phyloP scores from a whole-genome alignment of 2,329 filamentous ascomycete genomes.

The Cadophora malorum region DNA sequence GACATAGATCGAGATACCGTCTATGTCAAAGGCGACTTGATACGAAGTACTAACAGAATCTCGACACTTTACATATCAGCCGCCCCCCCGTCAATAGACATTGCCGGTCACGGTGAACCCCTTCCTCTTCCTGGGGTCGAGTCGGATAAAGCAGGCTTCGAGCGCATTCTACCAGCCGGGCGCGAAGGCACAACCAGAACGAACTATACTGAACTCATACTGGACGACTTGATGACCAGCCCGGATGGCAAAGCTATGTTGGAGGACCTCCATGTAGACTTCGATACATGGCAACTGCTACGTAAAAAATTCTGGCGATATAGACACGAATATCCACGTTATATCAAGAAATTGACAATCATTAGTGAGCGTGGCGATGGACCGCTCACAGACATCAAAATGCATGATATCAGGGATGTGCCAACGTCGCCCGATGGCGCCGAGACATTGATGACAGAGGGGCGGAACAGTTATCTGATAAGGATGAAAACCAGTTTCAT shows the following conservation, averaged over 20 bases:
- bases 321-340: no score
- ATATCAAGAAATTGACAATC: no score
- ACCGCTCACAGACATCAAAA: background rate
- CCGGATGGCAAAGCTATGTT: no score
- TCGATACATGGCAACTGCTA: no score
- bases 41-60: background rate
- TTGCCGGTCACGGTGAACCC: background rate
- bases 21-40: background rate
- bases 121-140: background rate
- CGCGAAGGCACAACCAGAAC: background rate
- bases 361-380: background rate
- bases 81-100: background rate
- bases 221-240: background rate
- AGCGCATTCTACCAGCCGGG: background rate
- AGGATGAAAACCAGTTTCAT: background rate
- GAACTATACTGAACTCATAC: background rate
- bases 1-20: slow-evolving; percentile 1
- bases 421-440: background rate
- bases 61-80: background rate
- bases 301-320: no score
- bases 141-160: background rate
- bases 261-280: no score
- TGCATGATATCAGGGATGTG: background rate
- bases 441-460: background rate
- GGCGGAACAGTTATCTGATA: background rate